Conservation (phyloP, 768 basidiomycete genomes). For the Lactifluus pinguis region DNA sequence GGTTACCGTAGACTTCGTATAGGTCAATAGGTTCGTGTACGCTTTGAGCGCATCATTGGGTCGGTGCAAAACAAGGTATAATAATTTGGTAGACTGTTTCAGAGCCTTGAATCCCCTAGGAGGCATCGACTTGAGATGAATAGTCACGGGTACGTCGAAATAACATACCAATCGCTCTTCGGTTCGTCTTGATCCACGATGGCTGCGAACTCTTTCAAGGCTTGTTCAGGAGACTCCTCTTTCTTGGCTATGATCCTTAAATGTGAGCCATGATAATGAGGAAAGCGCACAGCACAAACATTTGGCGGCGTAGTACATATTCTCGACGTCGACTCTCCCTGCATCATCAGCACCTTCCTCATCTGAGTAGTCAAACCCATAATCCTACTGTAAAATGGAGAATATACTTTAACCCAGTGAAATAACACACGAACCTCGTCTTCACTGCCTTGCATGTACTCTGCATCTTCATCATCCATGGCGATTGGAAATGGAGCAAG, state of each 20-base stretch:
- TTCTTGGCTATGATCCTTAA: conserved; percentile 59
- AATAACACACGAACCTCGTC: conserved; percentile 49
- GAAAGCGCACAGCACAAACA: conserved; percentile 41
- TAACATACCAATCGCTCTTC: conserved; percentile 81
- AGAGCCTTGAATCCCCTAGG: conserved; percentile 96
- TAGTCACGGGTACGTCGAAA: not conserved
- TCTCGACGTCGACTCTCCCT: conserved; percentile 86
- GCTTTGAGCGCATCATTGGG: conserved; percentile 80
- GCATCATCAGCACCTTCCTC: conserved; percentile 74
- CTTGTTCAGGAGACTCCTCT: conserved; percentile 88
- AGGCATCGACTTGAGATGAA: not conserved
- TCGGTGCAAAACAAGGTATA: conserved; percentile 70
- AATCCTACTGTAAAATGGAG: conserved; percentile 47
- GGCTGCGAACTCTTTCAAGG: conserved; percentile 77
- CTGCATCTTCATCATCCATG: conserved; percentile 93
- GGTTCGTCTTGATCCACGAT: conserved; percentile 91
- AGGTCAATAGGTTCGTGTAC: conserved; percentile 79
- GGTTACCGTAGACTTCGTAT: conserved; percentile 93
- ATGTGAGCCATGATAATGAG: not conserved
- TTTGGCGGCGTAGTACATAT: conserved; percentile 97
- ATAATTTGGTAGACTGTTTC: conserved; percentile 93
- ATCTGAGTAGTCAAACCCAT: conserved; percentile 95
- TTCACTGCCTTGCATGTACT: conserved; percentile 86
- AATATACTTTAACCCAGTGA: conserved; percentile 11
- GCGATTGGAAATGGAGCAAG: conserved; percentile 2